Percentiles rank a stretch among this genome's conserved stretches.
Conservation (phyloP, 2,329 filamentous ascomycete genomes). For the Colletotrichum spaethianum region DNA sequence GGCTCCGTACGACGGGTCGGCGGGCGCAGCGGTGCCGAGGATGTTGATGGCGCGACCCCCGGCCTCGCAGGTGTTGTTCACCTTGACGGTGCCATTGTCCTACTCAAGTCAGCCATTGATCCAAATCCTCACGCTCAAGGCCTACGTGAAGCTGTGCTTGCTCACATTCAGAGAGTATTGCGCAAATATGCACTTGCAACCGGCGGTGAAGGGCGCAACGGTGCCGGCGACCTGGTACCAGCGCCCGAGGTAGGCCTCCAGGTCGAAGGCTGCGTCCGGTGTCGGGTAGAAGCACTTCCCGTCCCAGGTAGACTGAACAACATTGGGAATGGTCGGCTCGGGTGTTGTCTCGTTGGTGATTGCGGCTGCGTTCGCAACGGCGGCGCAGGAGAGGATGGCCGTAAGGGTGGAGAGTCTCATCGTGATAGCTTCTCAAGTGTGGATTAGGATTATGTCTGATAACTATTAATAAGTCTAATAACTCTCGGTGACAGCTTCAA, state of each 20-base stretch:
- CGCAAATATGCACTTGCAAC: conserved; percentile 52
- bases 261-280: conserved; percentile 47
- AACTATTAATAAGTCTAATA: conserved; percentile 29
- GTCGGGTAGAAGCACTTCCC: conserved; percentile 51
- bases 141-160: background rate
- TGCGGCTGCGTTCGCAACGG: conserved; percentile 34
- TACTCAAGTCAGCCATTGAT: conserved; percentile 23
- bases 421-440: background rate
- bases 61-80: conserved; percentile 52
- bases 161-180: conserved; percentile 51
- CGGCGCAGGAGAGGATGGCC: conserved; percentile 29
- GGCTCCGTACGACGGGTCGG: conserved; percentile 48
- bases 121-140: background rate
- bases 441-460: background rate
- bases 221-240: conserved; percentile 54
- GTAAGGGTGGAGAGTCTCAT: conserved; percentile 31
- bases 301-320: conserved; percentile 50
- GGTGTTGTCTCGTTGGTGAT: conserved; percentile 34
- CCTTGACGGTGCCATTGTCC: conserved; percentile 50
- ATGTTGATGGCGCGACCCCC: conserved; percentile 47
- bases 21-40: conserved; percentile 48
- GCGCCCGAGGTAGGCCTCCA: conserved; percentile 50
- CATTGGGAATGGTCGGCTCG: conserved; percentile 36
- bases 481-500: background rate
- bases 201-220: conserved; percentile 48